These are phyloP conservation scores for Ramularia endophylla DNA, from an alignment of 2,329 filamentous ascomycete genomes.

Conservation along the genomic window DNA sequence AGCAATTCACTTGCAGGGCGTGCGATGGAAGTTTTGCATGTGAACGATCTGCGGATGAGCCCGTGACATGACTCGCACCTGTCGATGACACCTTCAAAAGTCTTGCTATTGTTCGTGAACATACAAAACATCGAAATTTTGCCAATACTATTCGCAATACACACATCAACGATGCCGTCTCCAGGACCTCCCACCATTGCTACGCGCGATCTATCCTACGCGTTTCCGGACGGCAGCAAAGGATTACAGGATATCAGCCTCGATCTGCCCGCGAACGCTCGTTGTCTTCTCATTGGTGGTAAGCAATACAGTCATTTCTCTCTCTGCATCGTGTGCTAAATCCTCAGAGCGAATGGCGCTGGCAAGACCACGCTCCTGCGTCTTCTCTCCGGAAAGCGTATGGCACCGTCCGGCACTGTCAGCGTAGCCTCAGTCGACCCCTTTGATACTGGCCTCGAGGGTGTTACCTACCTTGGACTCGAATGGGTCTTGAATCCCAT, in stretches of 20 bases:
- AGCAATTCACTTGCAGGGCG: too few species aligned
- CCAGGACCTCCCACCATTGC: constrained; percentile 55
- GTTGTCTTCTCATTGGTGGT: constrained; percentile 87
- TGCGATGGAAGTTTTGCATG: background rate
- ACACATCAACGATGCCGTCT: constrained; percentile 18
- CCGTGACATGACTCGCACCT: too few species aligned
- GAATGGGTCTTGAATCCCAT: constrained; percentile 99
- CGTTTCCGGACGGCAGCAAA: constrained; percentile 77
- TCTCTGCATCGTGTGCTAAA: constrained; percentile 20
- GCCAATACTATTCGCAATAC: background rate
- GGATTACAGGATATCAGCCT: constrained; percentile 71
- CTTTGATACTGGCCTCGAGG: constrained; percentile 83
- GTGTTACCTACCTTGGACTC: constrained; percentile 92
- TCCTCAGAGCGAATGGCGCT: constrained; percentile 71
- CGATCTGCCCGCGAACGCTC: constrained; percentile 71
- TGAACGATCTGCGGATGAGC: background rate
- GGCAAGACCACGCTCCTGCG: constrained; percentile 96
- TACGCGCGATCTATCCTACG: constrained; percentile 75
- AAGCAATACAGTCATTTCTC: constrained; percentile 20
- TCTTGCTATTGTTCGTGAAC: background rate
- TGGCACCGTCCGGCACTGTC: constrained; percentile 72
- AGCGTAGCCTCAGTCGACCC: constrained; percentile 78
- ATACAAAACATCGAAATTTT: background rate
- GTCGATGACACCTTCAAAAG: too few species aligned
- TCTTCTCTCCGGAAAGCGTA: constrained; percentile 88